Percentiles rank a stretch among this genome's conserved stretches.
phyloP scores from a whole-genome alignment of 2,329 filamentous ascomycete species.

The Albophoma yamanashiensis region DNA sequence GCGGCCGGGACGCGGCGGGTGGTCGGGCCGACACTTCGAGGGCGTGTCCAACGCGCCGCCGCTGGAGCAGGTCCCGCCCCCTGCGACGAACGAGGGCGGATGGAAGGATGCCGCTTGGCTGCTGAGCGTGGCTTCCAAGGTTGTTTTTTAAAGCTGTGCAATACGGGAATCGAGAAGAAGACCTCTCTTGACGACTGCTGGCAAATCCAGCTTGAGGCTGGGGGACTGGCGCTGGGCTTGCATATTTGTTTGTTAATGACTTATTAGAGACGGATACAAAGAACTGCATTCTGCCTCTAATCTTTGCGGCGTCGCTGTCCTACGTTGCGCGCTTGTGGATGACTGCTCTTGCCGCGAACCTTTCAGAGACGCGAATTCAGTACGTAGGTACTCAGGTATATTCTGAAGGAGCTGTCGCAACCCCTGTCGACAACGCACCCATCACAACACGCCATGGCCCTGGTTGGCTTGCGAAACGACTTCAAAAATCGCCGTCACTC shows the following conservation, averaged over 20 bases:
- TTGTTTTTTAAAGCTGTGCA: slow-evolving; percentile 37
- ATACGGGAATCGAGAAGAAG: neutral
- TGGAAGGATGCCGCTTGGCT: slow-evolving; percentile 62
- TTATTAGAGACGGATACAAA: neutral
- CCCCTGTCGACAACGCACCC: too few relatives aligned
- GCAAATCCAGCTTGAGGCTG: neutral
- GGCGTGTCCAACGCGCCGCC: slow-evolving; percentile 28
- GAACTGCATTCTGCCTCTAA: neutral
- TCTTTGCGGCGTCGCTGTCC: neutral
- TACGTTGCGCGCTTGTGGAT: neutral
- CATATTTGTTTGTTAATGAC: neutral
- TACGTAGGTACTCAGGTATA: too few relatives aligned
- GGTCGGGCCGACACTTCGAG: slow-evolving; percentile 26
- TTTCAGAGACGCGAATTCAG: neutral
- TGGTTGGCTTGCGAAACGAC: neutral
- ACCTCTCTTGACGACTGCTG: neutral
- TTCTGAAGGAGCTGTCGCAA: neutral
- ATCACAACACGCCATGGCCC: too few relatives aligned
- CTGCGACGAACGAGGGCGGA: slow-evolving; percentile 43
- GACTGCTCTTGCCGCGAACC: neutral
- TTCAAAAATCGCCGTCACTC: neutral
- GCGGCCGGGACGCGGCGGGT: slow-evolving; percentile 18
- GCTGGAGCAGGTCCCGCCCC: slow-evolving; percentile 35
- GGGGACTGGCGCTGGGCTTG: neutral
- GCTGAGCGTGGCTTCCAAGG: slow-evolving; percentile 52